Evolutionary conservation across 2,329 filamentous ascomycete genomes (phyloP).

Genomic region (Bipolaris bicolor): DNA sequence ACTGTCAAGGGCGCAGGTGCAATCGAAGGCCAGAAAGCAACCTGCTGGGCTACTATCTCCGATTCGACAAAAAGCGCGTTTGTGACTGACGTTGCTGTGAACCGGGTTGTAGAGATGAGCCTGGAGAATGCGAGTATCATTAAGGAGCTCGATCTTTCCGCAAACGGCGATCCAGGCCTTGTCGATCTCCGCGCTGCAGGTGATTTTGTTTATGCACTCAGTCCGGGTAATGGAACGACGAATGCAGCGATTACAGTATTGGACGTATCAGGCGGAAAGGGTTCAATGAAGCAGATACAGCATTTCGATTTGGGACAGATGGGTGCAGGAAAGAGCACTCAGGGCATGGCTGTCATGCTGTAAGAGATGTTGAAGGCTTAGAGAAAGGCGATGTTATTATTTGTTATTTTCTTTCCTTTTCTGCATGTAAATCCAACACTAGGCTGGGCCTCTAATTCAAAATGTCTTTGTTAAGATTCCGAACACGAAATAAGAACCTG

Average conservation of each 20-base stretch:
- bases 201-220: slow-evolving; percentile 63
- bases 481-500: neutral
- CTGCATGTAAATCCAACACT: neutral
- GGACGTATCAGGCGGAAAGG: slow-evolving; percentile 39
- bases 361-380: slow-evolving; percentile 4
- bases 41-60: slow-evolving; percentile 65
- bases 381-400: neutral
- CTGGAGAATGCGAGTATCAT: slow-evolving; percentile 56
- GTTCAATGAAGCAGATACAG: slow-evolving; percentile 44
- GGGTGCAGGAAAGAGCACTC: slow-evolving; percentile 36
- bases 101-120: slow-evolving; percentile 65
- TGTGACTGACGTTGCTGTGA: slow-evolving; percentile 62
- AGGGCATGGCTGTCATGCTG: slow-evolving; percentile 46
- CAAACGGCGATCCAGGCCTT: slow-evolving; percentile 59
- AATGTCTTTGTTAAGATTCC: neutral
- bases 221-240: slow-evolving; percentile 58
- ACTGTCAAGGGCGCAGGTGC: slow-evolving; percentile 45
- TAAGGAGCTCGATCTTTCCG: slow-evolving; percentile 46
- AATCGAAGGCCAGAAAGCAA: slow-evolving; percentile 60
- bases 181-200: slow-evolving; percentile 62
- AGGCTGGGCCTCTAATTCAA: neutral
- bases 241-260: slow-evolving; percentile 49
- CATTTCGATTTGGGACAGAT: slow-evolving; percentile 42
- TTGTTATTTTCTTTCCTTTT: neutral
- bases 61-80: slow-evolving; percentile 59